Evolutionary conservation across 2,329 filamentous ascomycete species (phyloP).

Genomic region (Fusarium sp.): DNA sequence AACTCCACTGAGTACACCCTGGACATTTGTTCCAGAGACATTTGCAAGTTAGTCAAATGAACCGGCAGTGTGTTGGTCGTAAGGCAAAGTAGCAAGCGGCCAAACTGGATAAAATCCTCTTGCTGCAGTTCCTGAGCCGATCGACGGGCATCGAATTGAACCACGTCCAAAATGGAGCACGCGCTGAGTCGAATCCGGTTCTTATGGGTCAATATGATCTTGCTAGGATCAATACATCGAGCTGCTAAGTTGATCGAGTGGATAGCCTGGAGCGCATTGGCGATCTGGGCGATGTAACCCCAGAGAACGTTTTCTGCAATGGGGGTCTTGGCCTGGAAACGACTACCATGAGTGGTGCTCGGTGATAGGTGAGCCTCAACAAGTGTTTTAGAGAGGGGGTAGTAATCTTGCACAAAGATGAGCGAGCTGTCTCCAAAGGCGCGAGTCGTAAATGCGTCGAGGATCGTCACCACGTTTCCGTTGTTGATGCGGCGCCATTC

Average conservation of each 20-base stretch:
- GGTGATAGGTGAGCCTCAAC: slow-evolving; percentile 79
- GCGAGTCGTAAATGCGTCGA: slow-evolving; percentile 92
- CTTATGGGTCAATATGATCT: slow-evolving; percentile 90
- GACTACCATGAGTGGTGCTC: slow-evolving; percentile 55
- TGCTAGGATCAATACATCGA: slow-evolving; percentile 85
- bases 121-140: slow-evolving; percentile 82
- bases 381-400: slow-evolving; percentile 89
- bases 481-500: slow-evolving; percentile 89
- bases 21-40: slow-evolving; percentile 79
- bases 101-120: slow-evolving; percentile 87
- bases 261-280: slow-evolving; percentile 86
- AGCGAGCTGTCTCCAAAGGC: slow-evolving; percentile 95
- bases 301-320: slow-evolving; percentile 82
- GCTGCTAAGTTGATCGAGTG: slow-evolving; percentile 85
- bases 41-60: slow-evolving; percentile 70
- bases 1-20: slow-evolving; percentile 82
- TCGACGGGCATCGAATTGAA: slow-evolving; percentile 79
- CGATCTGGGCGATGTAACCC: slow-evolving; percentile 92
- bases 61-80: slow-evolving; percentile 72
- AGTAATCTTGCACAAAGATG: slow-evolving; percentile 93
- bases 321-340: slow-evolving; percentile 57
- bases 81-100: slow-evolving; percentile 83
- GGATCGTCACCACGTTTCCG: slow-evolving; percentile 83
- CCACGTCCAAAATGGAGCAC: slow-evolving; percentile 89
- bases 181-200: slow-evolving; percentile 89